These are phyloP conservation scores for Annona squamosa DNA, from an alignment of 164 flowering plant species.

Conservation along the genomic window DNA sequence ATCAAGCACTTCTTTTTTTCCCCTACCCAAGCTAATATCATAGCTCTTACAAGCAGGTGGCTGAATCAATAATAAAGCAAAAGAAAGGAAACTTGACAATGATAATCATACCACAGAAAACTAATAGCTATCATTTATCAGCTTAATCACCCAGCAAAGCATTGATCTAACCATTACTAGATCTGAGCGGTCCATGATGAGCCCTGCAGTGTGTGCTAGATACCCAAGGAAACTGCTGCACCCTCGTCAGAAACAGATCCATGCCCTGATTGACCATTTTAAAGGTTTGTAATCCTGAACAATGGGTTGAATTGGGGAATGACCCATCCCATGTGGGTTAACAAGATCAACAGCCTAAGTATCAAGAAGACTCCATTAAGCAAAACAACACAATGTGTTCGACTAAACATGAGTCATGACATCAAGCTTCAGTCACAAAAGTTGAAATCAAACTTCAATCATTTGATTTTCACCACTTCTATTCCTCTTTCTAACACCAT, in stretches of 20 bases:
- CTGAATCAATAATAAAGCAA: no score
- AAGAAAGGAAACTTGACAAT: no score
- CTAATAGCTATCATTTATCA: no score
- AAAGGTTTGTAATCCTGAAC: neutral
- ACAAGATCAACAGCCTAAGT: neutral
- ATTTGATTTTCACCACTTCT: neutral
- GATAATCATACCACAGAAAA: no score
- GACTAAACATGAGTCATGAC: neutral
- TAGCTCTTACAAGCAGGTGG: no score
- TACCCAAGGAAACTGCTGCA: neutral
- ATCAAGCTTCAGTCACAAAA: no score
- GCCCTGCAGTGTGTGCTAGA: neutral
- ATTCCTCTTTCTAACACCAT: no score
- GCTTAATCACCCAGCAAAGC: no score
- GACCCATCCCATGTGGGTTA: neutral
- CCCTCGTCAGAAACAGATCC: neutral
- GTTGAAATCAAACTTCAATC: neutral
- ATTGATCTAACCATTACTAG: no score
- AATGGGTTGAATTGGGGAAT: neutral
- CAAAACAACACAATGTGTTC: neutral
- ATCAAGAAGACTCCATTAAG: neutral
- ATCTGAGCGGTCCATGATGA: no score
- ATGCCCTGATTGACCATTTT: neutral
- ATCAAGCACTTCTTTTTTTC: no score
- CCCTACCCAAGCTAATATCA: no score